Evolutionary conservation across 2,329 filamentous ascomycete genomes (phyloP).

Genomic region (Aspergillus amoenus): DNA sequence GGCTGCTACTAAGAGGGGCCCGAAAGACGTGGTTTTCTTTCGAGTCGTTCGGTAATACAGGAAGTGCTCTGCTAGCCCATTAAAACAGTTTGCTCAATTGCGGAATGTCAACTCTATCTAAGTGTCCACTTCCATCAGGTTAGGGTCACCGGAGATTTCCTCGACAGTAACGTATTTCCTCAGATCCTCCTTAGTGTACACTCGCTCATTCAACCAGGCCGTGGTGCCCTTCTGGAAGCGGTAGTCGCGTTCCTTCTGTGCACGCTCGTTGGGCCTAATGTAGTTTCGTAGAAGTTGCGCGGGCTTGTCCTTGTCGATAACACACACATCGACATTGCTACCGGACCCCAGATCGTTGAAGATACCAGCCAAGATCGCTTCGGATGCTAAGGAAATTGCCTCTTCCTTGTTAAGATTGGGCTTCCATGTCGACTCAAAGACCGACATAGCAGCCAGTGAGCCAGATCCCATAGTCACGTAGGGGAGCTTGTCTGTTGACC

Average conservation of each 20-base stretch:
- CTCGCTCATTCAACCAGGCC: conserved; percentile 90
- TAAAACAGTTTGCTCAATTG: neutral
- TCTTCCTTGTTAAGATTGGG: conserved; percentile 71
- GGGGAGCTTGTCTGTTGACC: conserved; percentile 95
- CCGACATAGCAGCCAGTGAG: conserved; percentile 92
- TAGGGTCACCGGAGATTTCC: conserved; percentile 71
- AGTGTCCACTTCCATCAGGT: conserved; percentile 65
- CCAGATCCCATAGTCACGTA: conserved; percentile 99
- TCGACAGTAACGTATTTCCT: conserved; percentile 91
- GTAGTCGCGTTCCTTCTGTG: conserved; percentile 90
- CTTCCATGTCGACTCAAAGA: conserved; percentile 97
- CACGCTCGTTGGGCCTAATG: conserved; percentile 88
- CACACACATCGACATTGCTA: conserved; percentile 93
- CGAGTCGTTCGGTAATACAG: neutral
- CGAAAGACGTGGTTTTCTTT: neutral
- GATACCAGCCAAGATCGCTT: conserved; percentile 94
- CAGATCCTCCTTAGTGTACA: conserved; percentile 91
- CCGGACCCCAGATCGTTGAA: conserved; percentile 98
- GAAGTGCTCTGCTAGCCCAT: neutral
- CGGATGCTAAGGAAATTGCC: conserved; percentile 76
- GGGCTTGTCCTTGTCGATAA: conserved; percentile 95
- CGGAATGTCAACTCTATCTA: conserved; percentile 19
- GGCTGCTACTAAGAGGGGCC: neutral
- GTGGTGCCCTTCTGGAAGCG: conserved; percentile 89
- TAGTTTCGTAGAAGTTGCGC: conserved; percentile 83